Conservation (phyloP, 2,329 filamentous ascomycete genomes). For the Ascochyta pisi region DNA sequence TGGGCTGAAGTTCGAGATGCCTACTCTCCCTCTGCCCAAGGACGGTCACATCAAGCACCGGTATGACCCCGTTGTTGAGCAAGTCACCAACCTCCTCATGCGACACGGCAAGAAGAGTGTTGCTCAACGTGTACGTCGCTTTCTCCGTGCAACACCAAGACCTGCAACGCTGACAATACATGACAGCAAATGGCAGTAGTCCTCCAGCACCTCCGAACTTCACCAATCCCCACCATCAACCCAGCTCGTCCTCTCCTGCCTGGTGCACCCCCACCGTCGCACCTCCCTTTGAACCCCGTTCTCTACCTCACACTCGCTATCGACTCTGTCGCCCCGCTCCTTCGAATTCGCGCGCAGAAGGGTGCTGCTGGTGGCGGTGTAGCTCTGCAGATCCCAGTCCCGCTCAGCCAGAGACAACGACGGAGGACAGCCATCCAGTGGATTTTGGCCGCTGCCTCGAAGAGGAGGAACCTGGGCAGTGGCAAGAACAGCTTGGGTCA, state of each 20-base stretch:
- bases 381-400: conserved; percentile 81
- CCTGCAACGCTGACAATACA: conserved; percentile 5
- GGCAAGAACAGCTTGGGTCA: conserved; percentile 76
- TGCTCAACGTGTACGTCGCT: conserved; percentile 78
- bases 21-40: conserved; percentile 69
- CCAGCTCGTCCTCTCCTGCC: conserved; percentile 75
- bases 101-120: conserved; percentile 84
- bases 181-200: conserved; percentile 81
- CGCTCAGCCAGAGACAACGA: conserved; percentile 76
- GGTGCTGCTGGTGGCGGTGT: conserved; percentile 87
- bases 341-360: conserved; percentile 77
- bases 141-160: conserved; percentile 1
- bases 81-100: conserved; percentile 93
- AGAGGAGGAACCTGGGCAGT: conserved; percentile 75
- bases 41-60: conserved; percentile 74
- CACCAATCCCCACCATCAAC: conserved; percentile 78
- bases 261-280: conserved; percentile 74
- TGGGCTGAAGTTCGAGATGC: conserved; percentile 81
- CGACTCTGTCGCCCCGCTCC: conserved; percentile 88
- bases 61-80: conserved; percentile 83
- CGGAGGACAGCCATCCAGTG: conserved; percentile 81
- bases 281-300: conserved; percentile 87
- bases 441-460: conserved; percentile 85
- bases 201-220: conserved; percentile 82
- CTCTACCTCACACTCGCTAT: conserved; percentile 89